Evolutionary conservation across 345 rosid species (phyloP), one percentile per base, ranked within the genome.

Genomic region (Euclidium syriacum): DNA sequence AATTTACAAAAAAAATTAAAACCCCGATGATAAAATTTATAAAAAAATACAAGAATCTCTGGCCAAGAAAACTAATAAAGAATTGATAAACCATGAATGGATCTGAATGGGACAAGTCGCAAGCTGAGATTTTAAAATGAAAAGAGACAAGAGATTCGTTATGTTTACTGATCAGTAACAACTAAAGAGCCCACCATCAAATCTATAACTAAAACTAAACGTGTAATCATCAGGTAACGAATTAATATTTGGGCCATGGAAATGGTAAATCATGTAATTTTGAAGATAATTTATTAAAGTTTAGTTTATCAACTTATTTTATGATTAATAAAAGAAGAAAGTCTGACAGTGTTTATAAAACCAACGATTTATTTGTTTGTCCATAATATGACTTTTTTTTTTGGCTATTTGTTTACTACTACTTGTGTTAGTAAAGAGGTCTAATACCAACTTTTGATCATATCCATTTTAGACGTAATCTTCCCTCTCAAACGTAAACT

Each of bases 161-260:
- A 56, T 56, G 46, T 17, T 39, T 57, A 41, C 7, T 38, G 26
- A 52, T 33, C 5, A 4, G 46, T 38, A 57, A 19, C 20, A 43
- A 30, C 7, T 18, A 32, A 58, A 4, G 64, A 43, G 41, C 43
- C 54, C 43, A 60, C 54, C 54, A 60, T 59, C 53, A 58, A 19
- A 26, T 41, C 15, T 10, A 40, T 19, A 10, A 17, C 24, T 52
- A 18, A 29, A 16, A 17, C 27, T 42, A 12, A n/a, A 58, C 52
- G 52, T 26, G 52, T 58, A 41, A 39, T 18, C 23, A 35, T 41
- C 10, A 3, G 24, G 49, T 57, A 57, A 25, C 62, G 17, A 40
- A 39, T 25, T 40, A 17, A 17, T 40, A 26, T 12, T 22, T 22
- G 18, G 18, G 17, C 32, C 14, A 19, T 32, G 12, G 2, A 9